phyloP scores from a whole-genome alignment of 768 basidiomycete genomes.

The Tulasnella sp. region DNA sequence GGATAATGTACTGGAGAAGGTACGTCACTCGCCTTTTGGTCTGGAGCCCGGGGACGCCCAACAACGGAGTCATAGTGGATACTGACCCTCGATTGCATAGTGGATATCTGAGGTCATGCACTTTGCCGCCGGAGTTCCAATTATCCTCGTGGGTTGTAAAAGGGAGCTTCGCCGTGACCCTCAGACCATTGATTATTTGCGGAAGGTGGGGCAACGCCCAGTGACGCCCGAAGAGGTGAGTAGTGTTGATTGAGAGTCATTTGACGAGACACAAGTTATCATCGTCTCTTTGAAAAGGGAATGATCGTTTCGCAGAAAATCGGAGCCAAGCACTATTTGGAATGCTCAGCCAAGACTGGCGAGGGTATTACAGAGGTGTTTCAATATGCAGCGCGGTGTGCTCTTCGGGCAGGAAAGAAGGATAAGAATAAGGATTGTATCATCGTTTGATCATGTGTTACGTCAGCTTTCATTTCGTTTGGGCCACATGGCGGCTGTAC shows the following conservation, averaged over 20 bases:
- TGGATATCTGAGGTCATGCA: slow-evolving; percentile 22
- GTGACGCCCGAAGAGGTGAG: too few species aligned
- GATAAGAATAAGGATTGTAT: too few species aligned
- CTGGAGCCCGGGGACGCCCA: neutral
- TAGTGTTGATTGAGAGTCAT: too few species aligned
- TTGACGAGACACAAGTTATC: too few species aligned
- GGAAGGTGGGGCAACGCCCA: slow-evolving; percentile 19
- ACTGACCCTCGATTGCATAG: neutral
- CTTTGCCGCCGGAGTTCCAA: slow-evolving; percentile 20
- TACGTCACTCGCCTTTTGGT: neutral
- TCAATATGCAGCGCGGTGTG: too few species aligned
- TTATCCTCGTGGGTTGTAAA: slow-evolving; percentile 22
- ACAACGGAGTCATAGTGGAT: too few species aligned
- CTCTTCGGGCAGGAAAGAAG: too few species aligned
- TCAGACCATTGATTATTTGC: slow-evolving; percentile 19
- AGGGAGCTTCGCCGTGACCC: slow-evolving; percentile 21
- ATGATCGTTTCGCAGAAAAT: slow-evolving; percentile 11
- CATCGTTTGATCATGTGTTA: too few species aligned
- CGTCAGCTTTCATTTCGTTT: too few species aligned
- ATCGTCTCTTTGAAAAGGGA: slow-evolving; percentile 13
- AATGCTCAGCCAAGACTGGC: slow-evolving; percentile 19
- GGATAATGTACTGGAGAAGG: slow-evolving; percentile 15
- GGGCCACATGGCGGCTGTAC: too few species aligned
- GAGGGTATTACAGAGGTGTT: slow-evolving; percentile 22
- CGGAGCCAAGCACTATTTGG: slow-evolving; percentile 5